Percentiles rank a stretch among this genome's conserved stretches.
Evolutionary conservation across 176 grass and related monocot genomes (phyloP).

Genomic region (Themeda triandra): DNA sequence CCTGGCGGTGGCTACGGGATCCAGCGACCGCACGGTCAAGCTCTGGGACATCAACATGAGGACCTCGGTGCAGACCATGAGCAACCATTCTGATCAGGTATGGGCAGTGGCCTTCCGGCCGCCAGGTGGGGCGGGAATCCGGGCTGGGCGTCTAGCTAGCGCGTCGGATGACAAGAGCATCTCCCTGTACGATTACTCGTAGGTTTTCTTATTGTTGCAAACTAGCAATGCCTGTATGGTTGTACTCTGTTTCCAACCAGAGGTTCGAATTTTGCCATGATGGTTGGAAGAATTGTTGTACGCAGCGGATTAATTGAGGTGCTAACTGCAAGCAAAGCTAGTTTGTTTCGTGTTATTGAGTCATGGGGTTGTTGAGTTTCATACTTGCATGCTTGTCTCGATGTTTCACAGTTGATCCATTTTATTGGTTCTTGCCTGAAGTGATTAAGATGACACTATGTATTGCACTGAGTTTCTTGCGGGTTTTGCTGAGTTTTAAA

Average conservation of each 20-base stretch:
- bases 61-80: slow-evolving; percentile 82
- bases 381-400: not conserved
- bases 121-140: slow-evolving; percentile 53
- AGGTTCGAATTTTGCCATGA: not conserved
- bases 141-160: slow-evolving; percentile 66
- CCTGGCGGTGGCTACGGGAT: slow-evolving; percentile 67
- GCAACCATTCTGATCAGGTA: slow-evolving; percentile 86
- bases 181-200: slow-evolving; percentile 88
- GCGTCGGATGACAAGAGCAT: slow-evolving; percentile 84
- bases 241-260: not conserved
- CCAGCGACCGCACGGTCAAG: slow-evolving; percentile 67
- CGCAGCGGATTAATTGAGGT: not conserved
- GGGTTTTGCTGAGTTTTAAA: too few species aligned
- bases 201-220: not conserved
- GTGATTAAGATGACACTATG: too few species aligned
- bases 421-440: too few species aligned
- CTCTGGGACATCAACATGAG: slow-evolving; percentile 85
- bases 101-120: slow-evolving; percentile 81
- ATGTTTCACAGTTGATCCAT: too few species aligned
- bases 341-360: not conserved
- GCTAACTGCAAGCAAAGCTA: slow-evolving; percentile 7
- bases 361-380: not conserved
- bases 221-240: not conserved
- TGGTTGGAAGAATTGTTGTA: slow-evolving; percentile 31
- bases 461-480: too few species aligned